A percentile compares a stretch with the other conserved stretches of the same genome.
These are phyloP conservation scores for Nakazawaea anatomiae DNA, from an alignment of 805 yeast species.

Conservation along the genomic window DNA sequence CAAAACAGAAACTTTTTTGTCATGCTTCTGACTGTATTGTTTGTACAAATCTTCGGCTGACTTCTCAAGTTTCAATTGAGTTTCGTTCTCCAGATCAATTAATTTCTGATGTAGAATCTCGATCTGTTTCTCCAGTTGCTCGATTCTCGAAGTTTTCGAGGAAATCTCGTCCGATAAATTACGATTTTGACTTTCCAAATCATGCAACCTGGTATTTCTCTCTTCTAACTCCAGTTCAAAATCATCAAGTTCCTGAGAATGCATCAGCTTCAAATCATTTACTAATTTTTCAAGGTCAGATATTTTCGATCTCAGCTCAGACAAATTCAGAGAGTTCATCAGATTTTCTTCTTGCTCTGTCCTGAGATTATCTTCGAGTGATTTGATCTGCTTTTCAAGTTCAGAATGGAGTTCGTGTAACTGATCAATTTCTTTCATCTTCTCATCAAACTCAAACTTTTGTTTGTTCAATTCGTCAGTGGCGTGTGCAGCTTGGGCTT, in stretches of 20 bases:
- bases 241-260: neutral
- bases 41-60: slow-evolving; percentile 65
- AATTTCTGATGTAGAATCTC: slow-evolving; percentile 10
- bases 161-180: neutral
- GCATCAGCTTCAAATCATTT: neutral
- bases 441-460: neutral
- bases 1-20: slow-evolving; percentile 57
- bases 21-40: slow-evolving; percentile 75
- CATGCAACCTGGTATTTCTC: too few species aligned
- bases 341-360: too few species aligned
- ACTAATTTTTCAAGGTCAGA: neutral
- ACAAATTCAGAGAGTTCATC: too few species aligned
- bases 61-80: slow-evolving; percentile 51
- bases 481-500: neutral
- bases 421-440: neutral
- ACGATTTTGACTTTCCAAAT: too few species aligned
- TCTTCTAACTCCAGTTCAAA: too few species aligned
- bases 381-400: too few species aligned
- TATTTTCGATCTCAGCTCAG: neutral
- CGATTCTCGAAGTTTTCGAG: neutral
- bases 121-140: neutral
- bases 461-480: neutral
- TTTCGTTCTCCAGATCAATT: slow-evolving; percentile 36
- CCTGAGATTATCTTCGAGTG: too few species aligned
- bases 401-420: neutral